phyloP scores from a whole-genome alignment of 2,329 filamentous ascomycete genomes.

The Monilinia polystroma region DNA sequence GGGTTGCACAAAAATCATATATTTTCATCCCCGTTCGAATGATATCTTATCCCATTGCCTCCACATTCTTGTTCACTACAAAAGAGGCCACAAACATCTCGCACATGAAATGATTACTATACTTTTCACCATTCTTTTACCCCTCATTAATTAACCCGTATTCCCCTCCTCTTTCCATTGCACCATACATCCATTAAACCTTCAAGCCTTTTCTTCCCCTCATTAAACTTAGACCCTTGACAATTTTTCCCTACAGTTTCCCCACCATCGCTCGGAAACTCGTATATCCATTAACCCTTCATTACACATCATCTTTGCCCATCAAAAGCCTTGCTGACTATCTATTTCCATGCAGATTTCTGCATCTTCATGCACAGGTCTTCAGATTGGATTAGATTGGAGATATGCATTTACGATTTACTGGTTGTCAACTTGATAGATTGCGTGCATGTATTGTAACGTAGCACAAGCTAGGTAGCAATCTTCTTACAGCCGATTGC shows the following conservation, averaged over 20 bases:
- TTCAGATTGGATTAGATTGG: conserved; percentile 12
- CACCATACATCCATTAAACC: background rate
- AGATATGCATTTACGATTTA: background rate
- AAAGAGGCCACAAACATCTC: background rate
- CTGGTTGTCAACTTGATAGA: background rate
- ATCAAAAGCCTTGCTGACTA: background rate
- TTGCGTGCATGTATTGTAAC: background rate
- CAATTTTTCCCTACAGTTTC: background rate
- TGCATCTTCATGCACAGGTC: background rate
- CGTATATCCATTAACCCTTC: background rate
- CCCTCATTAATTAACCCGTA: background rate
- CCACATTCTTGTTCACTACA: background rate
- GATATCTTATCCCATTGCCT: background rate
- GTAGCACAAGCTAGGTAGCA: background rate
- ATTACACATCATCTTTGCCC: background rate
- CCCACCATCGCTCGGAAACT: background rate
- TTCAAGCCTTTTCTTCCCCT: background rate
- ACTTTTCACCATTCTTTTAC: background rate
- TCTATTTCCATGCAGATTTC: background rate
- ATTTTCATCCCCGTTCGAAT: background rate
- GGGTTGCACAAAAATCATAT: background rate
- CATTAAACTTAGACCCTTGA: background rate
- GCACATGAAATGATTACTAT: background rate
- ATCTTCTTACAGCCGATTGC: no score
- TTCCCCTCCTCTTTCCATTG: background rate